Evolutionary conservation across 768 basidiomycete genomes (phyloP), one percentile per base, ranked within the genome.

Genomic region (Boletus rubroflammeus): DNA sequence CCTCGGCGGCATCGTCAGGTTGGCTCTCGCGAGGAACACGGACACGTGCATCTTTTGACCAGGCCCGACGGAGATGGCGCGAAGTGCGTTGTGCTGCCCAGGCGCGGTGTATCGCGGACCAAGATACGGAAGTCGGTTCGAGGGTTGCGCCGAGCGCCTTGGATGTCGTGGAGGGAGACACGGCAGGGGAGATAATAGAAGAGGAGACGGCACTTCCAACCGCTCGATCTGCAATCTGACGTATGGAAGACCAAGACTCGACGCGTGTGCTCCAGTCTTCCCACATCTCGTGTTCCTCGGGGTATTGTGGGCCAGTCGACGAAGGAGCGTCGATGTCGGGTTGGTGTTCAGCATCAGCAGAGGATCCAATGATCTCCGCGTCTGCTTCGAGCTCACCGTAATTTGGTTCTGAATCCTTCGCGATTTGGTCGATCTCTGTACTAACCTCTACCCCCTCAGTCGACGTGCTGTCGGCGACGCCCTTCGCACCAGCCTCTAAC

Each of bases 151-250:
- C 31, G 43, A 52, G 13, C 36, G 26, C 41, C 41, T 69, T 65
- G 55, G 75, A 65, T 29, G 53, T 34, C 19, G 42, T 40, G 23
- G 62, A 49, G 1, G 50, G 13, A 28, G 60, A 55, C 44, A 34
- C 50, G 46, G 44, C 40, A 38, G 58, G 44, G 17, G 46, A 53
- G 40, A 57, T 41, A 7, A 57, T 38, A 42, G 62, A 55, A 44
- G 71, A 62, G 50, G 76, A 68, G 62, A 82, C 77, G 13, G 84
- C 82, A 53, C 77, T 79, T 15, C 90, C 91, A 17, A 91, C 78
- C 14, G 87, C 86, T 58, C 83, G 80, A 70, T 92, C 90, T 35
- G 88, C 87, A 61, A 90, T 83, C 54, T 81, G 82, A 43, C 81
- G 80, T 25, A 90, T 86, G 48, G 76, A 79, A 10, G 79, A 63